These are phyloP conservation scores for Ambrosiella cleistominuta DNA, from an alignment of 2,329 filamentous ascomycete genomes.

Conservation along the genomic window DNA sequence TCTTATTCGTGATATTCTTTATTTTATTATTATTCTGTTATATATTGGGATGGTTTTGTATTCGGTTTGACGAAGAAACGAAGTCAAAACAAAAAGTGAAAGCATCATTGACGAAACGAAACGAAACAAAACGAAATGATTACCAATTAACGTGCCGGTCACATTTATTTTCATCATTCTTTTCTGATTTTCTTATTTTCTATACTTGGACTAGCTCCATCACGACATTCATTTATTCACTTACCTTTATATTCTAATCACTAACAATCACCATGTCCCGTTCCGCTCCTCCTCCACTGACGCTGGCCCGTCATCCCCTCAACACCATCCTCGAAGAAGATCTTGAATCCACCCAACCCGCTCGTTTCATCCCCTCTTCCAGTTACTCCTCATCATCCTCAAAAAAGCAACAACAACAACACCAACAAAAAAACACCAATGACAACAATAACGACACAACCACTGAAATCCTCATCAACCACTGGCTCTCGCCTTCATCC, in stretches of 20 bases:
- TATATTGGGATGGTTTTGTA: not conserved
- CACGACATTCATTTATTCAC: no score
- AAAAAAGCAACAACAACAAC: no score
- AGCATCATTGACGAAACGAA: no score
- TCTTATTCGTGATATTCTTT: not conserved
- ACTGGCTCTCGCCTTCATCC: slow-evolving; percentile 41
- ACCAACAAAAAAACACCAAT: not conserved
- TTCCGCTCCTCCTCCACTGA: slow-evolving; percentile 18
- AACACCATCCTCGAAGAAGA: slow-evolving; percentile 50
- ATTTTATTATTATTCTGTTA: not conserved
- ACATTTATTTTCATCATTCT: not conserved
- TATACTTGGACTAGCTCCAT: not conserved
- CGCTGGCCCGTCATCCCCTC: slow-evolving; percentile 40
- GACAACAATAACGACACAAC: slow-evolving; percentile 9
- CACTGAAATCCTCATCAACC: slow-evolving; percentile 34
- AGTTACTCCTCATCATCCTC: not conserved
- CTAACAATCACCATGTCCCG: not conserved
- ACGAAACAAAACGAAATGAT: no score
- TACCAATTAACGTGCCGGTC: not conserved
- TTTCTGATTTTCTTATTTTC: not conserved
- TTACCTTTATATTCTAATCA: no score
- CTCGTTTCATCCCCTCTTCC: not conserved
- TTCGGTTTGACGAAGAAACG: not conserved
- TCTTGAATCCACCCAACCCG: not conserved
- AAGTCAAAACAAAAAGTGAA: no score